Conservation (phyloP, 2,329 filamentous ascomycete species). For the Capronia coronata region DNA sequence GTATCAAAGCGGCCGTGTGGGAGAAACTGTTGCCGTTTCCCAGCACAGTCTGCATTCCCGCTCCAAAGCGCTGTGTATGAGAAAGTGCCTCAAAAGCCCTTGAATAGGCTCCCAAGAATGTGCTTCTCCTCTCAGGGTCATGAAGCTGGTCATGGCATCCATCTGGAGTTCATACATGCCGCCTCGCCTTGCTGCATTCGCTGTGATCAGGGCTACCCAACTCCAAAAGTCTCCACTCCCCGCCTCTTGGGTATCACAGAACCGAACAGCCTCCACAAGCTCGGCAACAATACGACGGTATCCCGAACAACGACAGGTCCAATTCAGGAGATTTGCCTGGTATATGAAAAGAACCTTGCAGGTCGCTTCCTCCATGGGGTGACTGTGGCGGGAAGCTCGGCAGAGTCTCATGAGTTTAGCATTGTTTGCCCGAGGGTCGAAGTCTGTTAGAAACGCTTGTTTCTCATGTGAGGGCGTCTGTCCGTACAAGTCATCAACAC, state of each 20-base stretch:
- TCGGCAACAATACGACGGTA: constrained; percentile 13
- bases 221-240: constrained; percentile 10
- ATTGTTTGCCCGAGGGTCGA: constrained; percentile 17
- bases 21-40: constrained; percentile 5
- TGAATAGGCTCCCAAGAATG: constrained; percentile 10
- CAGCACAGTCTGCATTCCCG: constrained; percentile 19
- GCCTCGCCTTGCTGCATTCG: constrained; percentile 17
- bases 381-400: not conserved
- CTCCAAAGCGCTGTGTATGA: constrained; percentile 14
- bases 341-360: constrained; percentile 20
- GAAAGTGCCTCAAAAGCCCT: constrained; percentile 4
- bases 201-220: constrained; percentile 15
- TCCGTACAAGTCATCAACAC: constrained; percentile 9
- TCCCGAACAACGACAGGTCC: constrained; percentile 20
- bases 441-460: constrained; percentile 13
- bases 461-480: constrained; percentile 4
- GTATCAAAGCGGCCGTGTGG: not conserved
- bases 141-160: constrained; percentile 11
- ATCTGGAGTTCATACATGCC: constrained; percentile 9
- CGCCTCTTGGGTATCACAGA: not conserved
- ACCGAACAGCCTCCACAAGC: constrained; percentile 8
- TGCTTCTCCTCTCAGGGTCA: not conserved
- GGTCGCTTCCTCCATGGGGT: constrained; percentile 7
- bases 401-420: constrained; percentile 17
- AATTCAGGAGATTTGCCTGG: constrained; percentile 17